These are phyloP conservation scores for Pythium dissotocum DNA, from an alignment of 352 stramenopile genomes.

Conservation along the genomic window DNA sequence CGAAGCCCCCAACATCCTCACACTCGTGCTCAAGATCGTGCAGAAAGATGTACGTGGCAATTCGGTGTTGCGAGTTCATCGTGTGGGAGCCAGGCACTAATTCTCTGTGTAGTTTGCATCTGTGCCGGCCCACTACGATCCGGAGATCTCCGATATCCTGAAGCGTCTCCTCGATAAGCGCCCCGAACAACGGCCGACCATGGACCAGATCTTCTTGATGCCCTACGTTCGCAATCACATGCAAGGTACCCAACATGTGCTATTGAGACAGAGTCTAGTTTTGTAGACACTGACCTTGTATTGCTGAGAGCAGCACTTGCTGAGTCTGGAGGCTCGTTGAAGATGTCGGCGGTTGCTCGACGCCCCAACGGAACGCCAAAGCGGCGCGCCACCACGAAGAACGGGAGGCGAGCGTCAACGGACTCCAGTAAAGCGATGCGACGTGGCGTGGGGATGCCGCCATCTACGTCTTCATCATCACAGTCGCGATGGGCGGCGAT, in stretches of 20 bases:
- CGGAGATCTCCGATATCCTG: conserved; percentile 55
- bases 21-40: conserved; percentile 83
- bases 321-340: conserved; percentile 56
- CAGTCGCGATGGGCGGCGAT: conserved; percentile 53
- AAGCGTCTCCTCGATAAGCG: conserved; percentile 63
- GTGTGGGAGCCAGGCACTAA: neutral
- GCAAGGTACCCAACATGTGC: conserved; percentile 33
- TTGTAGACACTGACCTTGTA: neutral
- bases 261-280: neutral
- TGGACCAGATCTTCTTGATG: conserved; percentile 75
- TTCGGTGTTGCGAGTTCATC: too few relatives aligned
- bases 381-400: conserved; percentile 48
- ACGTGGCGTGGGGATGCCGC: neutral
- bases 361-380: conserved; percentile 40
- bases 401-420: conserved; percentile 38
- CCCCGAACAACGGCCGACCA: conserved; percentile 58
- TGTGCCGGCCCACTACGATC: conserved; percentile 59
- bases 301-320: conserved; percentile 35
- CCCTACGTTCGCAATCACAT: conserved; percentile 79
- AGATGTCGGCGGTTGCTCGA: conserved; percentile 37
- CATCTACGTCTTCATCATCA: neutral
- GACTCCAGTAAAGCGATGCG: conserved; percentile 25
- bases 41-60: conserved; percentile 60
- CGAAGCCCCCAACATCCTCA: conserved; percentile 82
- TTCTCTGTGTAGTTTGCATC: conserved; percentile 40